Conservation (phyloP, 1,284 basidiomycete genomes). For the Peniophora sp. region DNA sequence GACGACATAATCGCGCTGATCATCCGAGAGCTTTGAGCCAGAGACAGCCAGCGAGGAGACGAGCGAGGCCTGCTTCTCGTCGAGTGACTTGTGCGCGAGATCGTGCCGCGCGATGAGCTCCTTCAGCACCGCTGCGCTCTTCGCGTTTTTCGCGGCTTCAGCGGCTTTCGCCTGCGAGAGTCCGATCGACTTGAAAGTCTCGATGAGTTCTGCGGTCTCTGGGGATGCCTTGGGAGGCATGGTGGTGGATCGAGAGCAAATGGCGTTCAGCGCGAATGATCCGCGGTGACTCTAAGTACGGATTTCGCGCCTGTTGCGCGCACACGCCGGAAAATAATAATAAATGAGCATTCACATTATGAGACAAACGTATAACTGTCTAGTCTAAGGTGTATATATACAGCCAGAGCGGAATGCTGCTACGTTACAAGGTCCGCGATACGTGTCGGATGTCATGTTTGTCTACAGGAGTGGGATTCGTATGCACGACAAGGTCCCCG, state of each 20-base stretch:
- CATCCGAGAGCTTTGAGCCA: slow-evolving; percentile 49
- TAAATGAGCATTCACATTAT: no score
- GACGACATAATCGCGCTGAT: slow-evolving; percentile 64
- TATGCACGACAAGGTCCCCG: not conserved
- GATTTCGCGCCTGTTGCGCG: no score
- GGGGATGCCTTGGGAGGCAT: slow-evolving; percentile 28
- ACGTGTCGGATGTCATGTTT: not conserved
- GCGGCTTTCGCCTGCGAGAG: slow-evolving; percentile 73
- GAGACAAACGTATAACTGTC: no score
- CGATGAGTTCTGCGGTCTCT: slow-evolving; percentile 35
- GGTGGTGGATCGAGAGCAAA: not conserved
- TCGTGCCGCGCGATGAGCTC: slow-evolving; percentile 60
- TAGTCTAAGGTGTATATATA: no score
- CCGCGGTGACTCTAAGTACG: no score
- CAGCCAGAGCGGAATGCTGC: no score
- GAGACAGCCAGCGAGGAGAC: slow-evolving; percentile 65
- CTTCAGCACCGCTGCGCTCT: slow-evolving; percentile 65
- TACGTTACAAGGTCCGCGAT: no score
- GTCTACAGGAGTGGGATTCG: not conserved
- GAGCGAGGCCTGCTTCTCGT: slow-evolving; percentile 78
- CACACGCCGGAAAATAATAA: no score
- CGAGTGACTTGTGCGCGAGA: slow-evolving; percentile 43
- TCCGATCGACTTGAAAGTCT: slow-evolving; percentile 76
- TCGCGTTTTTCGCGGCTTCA: slow-evolving; percentile 77
- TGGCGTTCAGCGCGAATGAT: not conserved